Conservation (phyloP, 164 flowering plant genomes). For the Nymphaea thermarum region DNA sequence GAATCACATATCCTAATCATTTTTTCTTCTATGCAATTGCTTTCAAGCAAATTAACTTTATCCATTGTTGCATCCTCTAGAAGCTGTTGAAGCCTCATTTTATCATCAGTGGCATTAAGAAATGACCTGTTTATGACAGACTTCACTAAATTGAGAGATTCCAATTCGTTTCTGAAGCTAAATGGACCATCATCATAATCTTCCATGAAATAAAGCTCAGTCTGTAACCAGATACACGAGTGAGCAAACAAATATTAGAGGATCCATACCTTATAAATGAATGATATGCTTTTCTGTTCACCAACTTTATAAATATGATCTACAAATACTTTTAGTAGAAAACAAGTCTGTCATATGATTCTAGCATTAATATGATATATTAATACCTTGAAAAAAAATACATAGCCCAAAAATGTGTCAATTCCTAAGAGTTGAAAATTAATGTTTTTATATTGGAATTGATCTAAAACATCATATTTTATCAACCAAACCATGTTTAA, state of each 20-base stretch:
- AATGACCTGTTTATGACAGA: constrained; percentile 23
- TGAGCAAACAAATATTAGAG: background rate
- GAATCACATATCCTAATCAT: constrained; percentile 16
- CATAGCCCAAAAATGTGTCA: too few species aligned
- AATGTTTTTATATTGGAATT: too few species aligned
- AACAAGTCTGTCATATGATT: too few species aligned
- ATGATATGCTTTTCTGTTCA: too few species aligned
- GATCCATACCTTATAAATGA: too few species aligned
- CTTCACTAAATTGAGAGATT: constrained; percentile 54
- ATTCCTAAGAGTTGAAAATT: too few species aligned
- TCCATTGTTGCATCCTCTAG: constrained; percentile 25
- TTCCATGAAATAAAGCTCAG: constrained; percentile 66
- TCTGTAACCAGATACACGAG: constrained; percentile 30
- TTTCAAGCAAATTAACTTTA: constrained; percentile 32
- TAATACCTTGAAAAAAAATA: too few species aligned
- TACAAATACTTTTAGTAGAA: too few species aligned
- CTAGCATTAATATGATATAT: too few species aligned
- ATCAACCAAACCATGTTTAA: too few species aligned
- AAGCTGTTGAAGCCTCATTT: constrained; percentile 17
- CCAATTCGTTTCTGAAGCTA: constrained; percentile 70
- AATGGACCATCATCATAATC: constrained; percentile 25
- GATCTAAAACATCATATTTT: too few species aligned
- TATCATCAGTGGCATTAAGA: constrained; percentile 6
- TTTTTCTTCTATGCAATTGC: constrained; percentile 20
- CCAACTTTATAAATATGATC: too few species aligned